Evolutionary conservation across 2,329 filamentous ascomycete genomes (phyloP).

Genomic region (Trichothecium roseum): DNA sequence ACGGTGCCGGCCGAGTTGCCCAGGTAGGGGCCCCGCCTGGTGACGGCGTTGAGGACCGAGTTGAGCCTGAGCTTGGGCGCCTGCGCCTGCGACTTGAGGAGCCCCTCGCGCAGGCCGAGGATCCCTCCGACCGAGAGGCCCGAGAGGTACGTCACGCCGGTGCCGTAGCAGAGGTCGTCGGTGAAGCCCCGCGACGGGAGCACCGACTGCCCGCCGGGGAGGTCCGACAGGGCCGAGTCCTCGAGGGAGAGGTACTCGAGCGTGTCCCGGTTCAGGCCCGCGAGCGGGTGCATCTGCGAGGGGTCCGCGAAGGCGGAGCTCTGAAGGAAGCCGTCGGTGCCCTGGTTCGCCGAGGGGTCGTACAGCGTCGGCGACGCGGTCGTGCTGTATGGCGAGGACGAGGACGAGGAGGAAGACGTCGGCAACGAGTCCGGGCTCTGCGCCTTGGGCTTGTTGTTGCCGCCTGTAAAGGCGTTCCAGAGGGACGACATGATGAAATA

Average conservation of each 20-base stretch:
- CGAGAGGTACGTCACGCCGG: conserved; percentile 86
- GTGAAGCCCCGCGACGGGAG: conserved; percentile 95
- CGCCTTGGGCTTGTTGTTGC: conserved; percentile 39
- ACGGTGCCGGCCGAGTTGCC: conserved; percentile 95
- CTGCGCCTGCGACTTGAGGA: conserved; percentile 64
- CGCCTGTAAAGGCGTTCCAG: conserved; percentile 53
- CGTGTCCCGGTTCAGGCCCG: conserved; percentile 83
- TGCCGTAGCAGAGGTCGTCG: conserved; percentile 96
- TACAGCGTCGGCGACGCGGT: conserved; percentile 48
- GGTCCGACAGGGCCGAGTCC: conserved; percentile 76
- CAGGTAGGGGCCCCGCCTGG: conserved; percentile 83
- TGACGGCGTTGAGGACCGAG: conserved; percentile 89
- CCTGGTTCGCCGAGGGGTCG: conserved; percentile 63
- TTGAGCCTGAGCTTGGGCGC: conserved; percentile 90
- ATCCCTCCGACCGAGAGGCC: conserved; percentile 76
- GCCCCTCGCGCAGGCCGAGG: conserved; percentile 86
- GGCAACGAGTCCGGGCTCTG: conserved; percentile 16
- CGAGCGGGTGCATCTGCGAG: conserved; percentile 80
- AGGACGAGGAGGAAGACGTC: conserved; percentile 10
- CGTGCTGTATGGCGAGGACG: conserved; percentile 31
- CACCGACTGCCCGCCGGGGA: conserved; percentile 77
- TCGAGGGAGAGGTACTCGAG: conserved; percentile 94
- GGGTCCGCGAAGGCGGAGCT: conserved; percentile 73
- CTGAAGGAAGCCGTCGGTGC: conserved; percentile 79
- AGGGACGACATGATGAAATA: conserved; percentile 40